Evolutionary conservation across 2,329 filamentous ascomycete genomes (phyloP).

Genomic region (Huntiella decipiens): DNA sequence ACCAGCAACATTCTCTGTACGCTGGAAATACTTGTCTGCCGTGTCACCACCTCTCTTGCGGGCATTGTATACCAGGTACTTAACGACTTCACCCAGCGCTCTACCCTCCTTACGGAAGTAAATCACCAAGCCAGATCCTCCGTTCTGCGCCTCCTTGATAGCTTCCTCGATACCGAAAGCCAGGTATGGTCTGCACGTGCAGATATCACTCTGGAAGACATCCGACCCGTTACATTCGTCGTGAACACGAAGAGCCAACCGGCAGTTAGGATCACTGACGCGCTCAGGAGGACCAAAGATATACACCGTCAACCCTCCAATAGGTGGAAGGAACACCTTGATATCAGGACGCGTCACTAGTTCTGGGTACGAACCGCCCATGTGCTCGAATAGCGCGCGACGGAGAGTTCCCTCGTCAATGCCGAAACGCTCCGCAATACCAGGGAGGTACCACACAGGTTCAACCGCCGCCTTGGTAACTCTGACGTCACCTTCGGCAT

Average conservation of each 20-base stretch:
- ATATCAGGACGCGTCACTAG: conserved; percentile 87
- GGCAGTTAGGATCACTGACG: conserved; percentile 70
- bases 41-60: conserved; percentile 60
- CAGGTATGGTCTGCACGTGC: conserved; percentile 86
- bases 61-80: conserved; percentile 69
- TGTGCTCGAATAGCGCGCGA: conserved; percentile 81
- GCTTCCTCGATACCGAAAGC: conserved; percentile 96
- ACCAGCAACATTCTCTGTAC: conserved; percentile 95
- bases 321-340: conserved; percentile 88
- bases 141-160: conserved; percentile 88
- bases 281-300: conserved; percentile 90
- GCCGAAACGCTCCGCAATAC: conserved; percentile 80
- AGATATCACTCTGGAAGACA: conserved; percentile 95
- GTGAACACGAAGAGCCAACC: conserved; percentile 66
- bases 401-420: conserved; percentile 82
- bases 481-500: conserved; percentile 66
- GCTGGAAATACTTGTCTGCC: conserved; percentile 84
- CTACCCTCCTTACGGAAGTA: conserved; percentile 97
- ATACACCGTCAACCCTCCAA: conserved; percentile 86
- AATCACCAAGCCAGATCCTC: conserved; percentile 85
- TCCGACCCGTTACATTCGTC: conserved; percentile 86
- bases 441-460: conserved; percentile 75
- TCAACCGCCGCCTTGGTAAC: conserved; percentile 97
- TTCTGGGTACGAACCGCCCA: conserved; percentile 89
- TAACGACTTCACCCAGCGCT: conserved; percentile 86